Evolutionary conservation across 352 stramenopile species (phyloP).

Genomic region (Phytophthora aleatoria): DNA sequence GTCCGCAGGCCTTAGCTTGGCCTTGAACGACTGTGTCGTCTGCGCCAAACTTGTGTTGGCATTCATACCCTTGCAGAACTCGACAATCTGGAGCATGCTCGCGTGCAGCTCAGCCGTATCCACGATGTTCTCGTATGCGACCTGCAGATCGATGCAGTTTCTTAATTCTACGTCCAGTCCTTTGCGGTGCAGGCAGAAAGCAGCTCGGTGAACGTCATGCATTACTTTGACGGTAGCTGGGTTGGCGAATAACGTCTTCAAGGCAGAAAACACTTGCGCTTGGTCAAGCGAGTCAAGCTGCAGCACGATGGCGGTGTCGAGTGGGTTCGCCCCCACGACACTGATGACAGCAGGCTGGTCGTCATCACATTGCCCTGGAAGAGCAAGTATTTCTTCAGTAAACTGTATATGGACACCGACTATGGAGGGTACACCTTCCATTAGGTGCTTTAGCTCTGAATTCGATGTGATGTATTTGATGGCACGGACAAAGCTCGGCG

Average conservation of each 20-base stretch:
- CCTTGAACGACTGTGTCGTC: slow-evolving; percentile 22
- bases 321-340: background rate
- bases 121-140: slow-evolving; percentile 29
- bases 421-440: background rate
- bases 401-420: slow-evolving; percentile 19
- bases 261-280: background rate
- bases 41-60: slow-evolving; percentile 4
- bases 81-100: slow-evolving; percentile 24
- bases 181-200: slow-evolving; percentile 3
- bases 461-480: background rate
- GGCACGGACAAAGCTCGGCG: background rate
- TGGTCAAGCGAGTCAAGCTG: slow-evolving; percentile 4
- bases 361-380: background rate
- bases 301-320: slow-evolving; percentile 14
- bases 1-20: background rate
- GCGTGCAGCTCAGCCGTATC: slow-evolving; percentile 5
- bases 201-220: slow-evolving; percentile 14
- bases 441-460: background rate
- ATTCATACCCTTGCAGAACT: too few species aligned
- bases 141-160: slow-evolving; percentile 32
- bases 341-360: slow-evolving; percentile 7
- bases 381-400: background rate
- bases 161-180: background rate
- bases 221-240: slow-evolving; percentile 18
- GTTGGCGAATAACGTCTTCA: slow-evolving; percentile 17